These are phyloP conservation scores for Salix purpurea DNA, from an alignment of 345 rosid species.

Conservation along the genomic window DNA sequence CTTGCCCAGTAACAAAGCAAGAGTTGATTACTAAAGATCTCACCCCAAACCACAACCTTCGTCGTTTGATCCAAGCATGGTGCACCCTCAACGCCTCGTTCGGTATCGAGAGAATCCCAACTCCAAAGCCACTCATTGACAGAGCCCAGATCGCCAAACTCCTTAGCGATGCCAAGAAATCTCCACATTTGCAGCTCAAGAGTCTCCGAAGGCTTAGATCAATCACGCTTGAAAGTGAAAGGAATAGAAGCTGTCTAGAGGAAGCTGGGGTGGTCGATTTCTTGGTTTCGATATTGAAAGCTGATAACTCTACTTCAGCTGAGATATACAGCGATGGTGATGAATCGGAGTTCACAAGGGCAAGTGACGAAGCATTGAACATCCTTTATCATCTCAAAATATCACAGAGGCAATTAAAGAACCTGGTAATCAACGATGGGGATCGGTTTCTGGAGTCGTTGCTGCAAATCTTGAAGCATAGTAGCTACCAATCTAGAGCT, in stretches of 20 bases:
- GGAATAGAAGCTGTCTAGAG: conserved; percentile 33
- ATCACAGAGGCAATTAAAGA: conserved; percentile 26
- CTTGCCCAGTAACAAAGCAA: conserved; percentile 57
- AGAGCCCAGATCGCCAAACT: conserved; percentile 35
- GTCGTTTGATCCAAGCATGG: conserved; percentile 82
- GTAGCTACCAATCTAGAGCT: conserved; percentile 48
- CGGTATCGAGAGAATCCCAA: conserved; percentile 47
- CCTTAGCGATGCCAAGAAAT: conserved; percentile 28
- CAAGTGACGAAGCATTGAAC: conserved; percentile 41
- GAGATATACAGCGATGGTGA: not conserved
- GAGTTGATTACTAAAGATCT: conserved; percentile 36
- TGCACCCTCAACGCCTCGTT: conserved; percentile 59
- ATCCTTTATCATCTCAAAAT: conserved; percentile 35
- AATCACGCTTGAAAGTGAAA: conserved; percentile 34
- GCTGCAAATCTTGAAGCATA: conserved; percentile 41
- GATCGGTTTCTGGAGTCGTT: conserved; percentile 36
- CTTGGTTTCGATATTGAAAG: conserved; percentile 31
- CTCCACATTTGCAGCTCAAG: conserved; percentile 22
- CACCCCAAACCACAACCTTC: conserved; percentile 79
- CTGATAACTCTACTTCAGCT: not conserved
- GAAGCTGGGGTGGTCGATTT: conserved; percentile 38
- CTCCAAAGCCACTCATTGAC: conserved; percentile 36
- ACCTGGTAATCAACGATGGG: conserved; percentile 7
- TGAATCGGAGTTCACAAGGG: conserved; percentile 7
- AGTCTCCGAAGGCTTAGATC: conserved; percentile 40